Percentiles rank a stretch among this genome's conserved stretches.
These are phyloP conservation scores for Kandelia obovata DNA, from an alignment of 345 rosid species.

Conservation along the genomic window DNA sequence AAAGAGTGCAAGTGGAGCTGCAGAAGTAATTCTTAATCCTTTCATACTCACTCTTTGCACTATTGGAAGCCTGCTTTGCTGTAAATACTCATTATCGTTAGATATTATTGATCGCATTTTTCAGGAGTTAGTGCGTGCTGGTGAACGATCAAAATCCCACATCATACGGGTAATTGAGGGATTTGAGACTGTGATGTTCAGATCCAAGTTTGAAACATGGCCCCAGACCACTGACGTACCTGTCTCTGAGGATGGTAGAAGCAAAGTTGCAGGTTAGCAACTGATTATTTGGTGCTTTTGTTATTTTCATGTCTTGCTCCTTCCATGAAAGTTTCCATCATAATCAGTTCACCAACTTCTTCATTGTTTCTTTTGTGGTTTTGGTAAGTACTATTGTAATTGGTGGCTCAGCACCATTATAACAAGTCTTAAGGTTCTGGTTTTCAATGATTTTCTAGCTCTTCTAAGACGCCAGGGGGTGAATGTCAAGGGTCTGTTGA, in stretches of 20 bases:
- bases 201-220: constrained; percentile 91
- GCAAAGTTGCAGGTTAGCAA: constrained; percentile 91
- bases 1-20: constrained; percentile 73
- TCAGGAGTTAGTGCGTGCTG: constrained; percentile 60
- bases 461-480: constrained; percentile 91
- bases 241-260: constrained; percentile 93
- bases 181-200: constrained; percentile 87
- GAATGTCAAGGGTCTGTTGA: constrained; percentile 82
- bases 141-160: constrained; percentile 57
- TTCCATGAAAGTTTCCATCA: not conserved
- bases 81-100: constrained; percentile 1
- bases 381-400: not conserved
- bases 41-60: constrained; percentile 8
- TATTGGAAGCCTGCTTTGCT: constrained; percentile 8
- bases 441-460: constrained; percentile 42
- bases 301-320: constrained; percentile 11
- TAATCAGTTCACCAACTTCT: not conserved
- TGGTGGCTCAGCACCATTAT: not conserved
- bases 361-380: not conserved
- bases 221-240: constrained; percentile 55
- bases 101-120: constrained; percentile 5
- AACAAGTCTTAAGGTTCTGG: constrained; percentile 8
- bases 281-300: constrained; percentile 7
- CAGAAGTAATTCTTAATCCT: constrained; percentile 55
- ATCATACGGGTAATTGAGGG: constrained; percentile 91